Base-by-base conservation (phyloP, 2,329 filamentous ascomycete genomes). In the Atkinsonella texensis region DNA sequence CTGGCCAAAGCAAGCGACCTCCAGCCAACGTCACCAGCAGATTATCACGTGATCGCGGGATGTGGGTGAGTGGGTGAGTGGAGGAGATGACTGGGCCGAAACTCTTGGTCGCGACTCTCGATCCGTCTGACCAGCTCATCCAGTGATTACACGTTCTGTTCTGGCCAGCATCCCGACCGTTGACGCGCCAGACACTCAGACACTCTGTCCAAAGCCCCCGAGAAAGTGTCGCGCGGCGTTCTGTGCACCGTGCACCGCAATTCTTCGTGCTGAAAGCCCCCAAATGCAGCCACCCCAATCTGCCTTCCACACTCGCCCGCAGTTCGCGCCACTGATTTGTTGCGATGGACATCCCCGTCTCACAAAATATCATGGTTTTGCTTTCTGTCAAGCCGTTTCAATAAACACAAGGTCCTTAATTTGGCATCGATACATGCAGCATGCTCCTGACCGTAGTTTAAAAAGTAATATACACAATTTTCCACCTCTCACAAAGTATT, bases 1-100 rank as follows among this genome's bases (percentile, higher is more conserved):
- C 65, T 65, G 58, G 61, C 63, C 61, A 66, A 57, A 62, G 61
- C 58, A 61, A 62, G 61, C 63, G 65, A 58, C 56, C 63, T 59
- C 28, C 28, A 28, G 5, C 28, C 63, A 60, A 68, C 65, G 65
- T 68, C 65, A 68, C 65, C 58, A 54, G 57, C 53, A 38, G 20
- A 32, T 8, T 47, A 48, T 68, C 65, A 68, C 65, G 65, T 68
- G 65, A 68, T 42, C 4, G 12, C 11, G 11, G 23, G n/a, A 23
- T 17, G 46, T 39, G 35, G 13, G 46, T 12, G 32, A 43, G 33
- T 2, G 15, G 17, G 10, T 20, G 44, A 46, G 9, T 12, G 18
- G 17, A 17, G 23, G 45, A 17, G 40, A 42, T 42, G 40, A 18
- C 40, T 42, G n/a, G 7, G 40, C 2, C n/a, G n/a, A 17, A 15